These are phyloP conservation scores for Amanita rimosa DNA, from an alignment of 768 basidiomycete genomes.

Conservation along the genomic window DNA sequence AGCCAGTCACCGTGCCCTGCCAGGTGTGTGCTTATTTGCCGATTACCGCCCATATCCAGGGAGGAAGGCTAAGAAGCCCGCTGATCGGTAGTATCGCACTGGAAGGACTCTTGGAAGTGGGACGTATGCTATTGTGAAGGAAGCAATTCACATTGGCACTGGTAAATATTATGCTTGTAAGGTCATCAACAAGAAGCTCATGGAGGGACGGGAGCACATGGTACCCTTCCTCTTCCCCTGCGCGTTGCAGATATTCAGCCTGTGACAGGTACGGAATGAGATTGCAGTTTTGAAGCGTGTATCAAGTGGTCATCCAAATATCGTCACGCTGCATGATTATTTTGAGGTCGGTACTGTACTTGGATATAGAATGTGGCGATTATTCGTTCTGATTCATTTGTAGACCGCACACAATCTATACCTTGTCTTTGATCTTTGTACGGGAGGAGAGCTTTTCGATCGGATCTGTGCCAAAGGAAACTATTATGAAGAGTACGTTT, in stretches of 20 bases:
- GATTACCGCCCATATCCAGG: conserved; percentile 5
- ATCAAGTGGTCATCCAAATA: conserved; percentile 81
- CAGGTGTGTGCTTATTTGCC: conserved; percentile 21
- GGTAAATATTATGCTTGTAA: conserved; percentile 96
- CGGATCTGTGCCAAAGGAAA: conserved; percentile 96
- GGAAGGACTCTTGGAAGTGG: conserved; percentile 85
- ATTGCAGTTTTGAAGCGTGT: conserved; percentile 91
- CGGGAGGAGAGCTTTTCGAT: conserved; percentile 97
- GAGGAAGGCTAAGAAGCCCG: conserved; percentile 2
- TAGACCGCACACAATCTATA: conserved; percentile 90
- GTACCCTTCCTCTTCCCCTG: conserved; percentile 25
- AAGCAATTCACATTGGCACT: conserved; percentile 90
- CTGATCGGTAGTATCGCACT: conserved; percentile 57
- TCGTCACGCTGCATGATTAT: conserved; percentile 93
- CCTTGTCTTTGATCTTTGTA: conserved; percentile 93
- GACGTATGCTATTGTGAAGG: conserved; percentile 92
- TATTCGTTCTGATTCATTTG: not conserved
- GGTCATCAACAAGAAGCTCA: conserved; percentile 98
- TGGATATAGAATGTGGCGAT: not conserved
- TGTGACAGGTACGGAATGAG: conserved; percentile 81
- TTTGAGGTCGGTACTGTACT: conserved; percentile 59
- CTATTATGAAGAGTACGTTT: conserved; percentile 81
- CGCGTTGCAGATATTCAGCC: not conserved
- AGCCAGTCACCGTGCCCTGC: conserved; percentile 32
- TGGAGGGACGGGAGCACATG: conserved; percentile 98